Conservation (phyloP, 176 grass and related monocot species). For the Eleusine coracana region DNA sequence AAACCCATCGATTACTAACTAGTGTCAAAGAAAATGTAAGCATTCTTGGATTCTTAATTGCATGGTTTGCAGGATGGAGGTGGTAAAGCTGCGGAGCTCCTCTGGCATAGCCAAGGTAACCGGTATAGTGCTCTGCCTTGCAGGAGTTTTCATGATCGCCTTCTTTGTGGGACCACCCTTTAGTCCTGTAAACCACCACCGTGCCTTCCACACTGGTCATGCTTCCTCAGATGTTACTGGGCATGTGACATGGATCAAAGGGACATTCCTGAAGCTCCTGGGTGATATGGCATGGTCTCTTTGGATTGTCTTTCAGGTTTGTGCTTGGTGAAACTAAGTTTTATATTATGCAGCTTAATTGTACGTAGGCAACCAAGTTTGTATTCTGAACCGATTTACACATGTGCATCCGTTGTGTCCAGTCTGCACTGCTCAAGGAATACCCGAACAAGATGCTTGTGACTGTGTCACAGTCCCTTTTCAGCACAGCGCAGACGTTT, state of each 20-base stretch:
- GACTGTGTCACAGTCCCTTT: constrained; percentile 45
- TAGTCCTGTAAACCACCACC: constrained; percentile 58
- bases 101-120: constrained; percentile 58
- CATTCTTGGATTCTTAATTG: not conserved
- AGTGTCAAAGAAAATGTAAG: not conserved
- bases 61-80: constrained; percentile 51
- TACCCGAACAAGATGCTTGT: constrained; percentile 66
- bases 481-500: constrained; percentile 51
- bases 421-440: constrained; percentile 59
- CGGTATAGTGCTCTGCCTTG: constrained; percentile 54
- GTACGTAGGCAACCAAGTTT: too few relatives aligned
- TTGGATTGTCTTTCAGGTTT: constrained; percentile 47
- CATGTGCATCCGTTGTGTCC: not conserved
- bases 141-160: constrained; percentile 55
- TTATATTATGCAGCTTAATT: not conserved
- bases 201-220: not conserved
- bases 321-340: not conserved
- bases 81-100: constrained; percentile 39
- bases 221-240: not conserved
- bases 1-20: not conserved
- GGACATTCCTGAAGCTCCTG: constrained; percentile 61
- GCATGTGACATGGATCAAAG: constrained; percentile 54
- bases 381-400: not conserved
- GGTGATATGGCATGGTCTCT: constrained; percentile 49
- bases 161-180: constrained; percentile 55